Conservation (phyloP, 2,329 filamentous ascomycete species). For the Didymella glomerata region DNA sequence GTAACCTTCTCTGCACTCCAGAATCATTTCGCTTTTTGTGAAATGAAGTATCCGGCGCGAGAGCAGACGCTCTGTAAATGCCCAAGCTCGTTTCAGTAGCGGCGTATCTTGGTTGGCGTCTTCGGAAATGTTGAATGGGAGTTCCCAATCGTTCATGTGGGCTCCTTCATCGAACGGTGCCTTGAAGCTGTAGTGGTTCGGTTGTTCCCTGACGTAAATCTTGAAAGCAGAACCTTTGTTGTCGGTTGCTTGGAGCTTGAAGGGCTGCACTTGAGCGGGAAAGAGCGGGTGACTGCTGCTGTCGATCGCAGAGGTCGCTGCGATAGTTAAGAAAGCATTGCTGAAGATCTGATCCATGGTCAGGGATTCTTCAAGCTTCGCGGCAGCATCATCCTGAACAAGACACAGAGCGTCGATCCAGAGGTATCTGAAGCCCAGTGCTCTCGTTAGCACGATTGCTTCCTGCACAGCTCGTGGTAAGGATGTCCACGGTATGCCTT, state of each 20-base stretch:
- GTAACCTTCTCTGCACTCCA: constrained; percentile 49
- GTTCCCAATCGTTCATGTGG: constrained; percentile 49
- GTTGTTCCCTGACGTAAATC: constrained; percentile 48
- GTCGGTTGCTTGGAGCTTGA: constrained; percentile 47
- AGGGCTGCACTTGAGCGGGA: constrained; percentile 33
- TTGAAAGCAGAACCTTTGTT: constrained; percentile 43
- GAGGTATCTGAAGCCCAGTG: constrained; percentile 48
- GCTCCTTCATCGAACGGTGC: constrained; percentile 44
- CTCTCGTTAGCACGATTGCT: constrained; percentile 45
- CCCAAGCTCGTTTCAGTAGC: constrained; percentile 47
- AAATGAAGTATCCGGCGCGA: constrained; percentile 47
- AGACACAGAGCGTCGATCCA: constrained; percentile 51
- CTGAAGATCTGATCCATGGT: constrained; percentile 43
- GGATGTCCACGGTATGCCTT: constrained; percentile 40
- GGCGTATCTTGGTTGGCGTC: constrained; percentile 43
- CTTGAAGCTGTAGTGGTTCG: constrained; percentile 49
- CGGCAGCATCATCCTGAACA: constrained; percentile 41
- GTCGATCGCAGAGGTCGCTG: constrained; percentile 44
- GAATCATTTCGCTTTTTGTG: constrained; percentile 47
- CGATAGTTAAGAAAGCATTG: constrained; percentile 47
- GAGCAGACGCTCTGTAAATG: constrained; percentile 44
- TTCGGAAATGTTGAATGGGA: constrained; percentile 43
- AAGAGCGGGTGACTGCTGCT: constrained; percentile 42
- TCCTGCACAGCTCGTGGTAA: constrained; percentile 49
- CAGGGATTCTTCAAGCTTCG: constrained; percentile 41